Evolutionary conservation across 192 early-diverging fungal species (phyloP), one percentile per base, ranked within the genome.

Genomic region (Coemansia asiatica): DNA sequence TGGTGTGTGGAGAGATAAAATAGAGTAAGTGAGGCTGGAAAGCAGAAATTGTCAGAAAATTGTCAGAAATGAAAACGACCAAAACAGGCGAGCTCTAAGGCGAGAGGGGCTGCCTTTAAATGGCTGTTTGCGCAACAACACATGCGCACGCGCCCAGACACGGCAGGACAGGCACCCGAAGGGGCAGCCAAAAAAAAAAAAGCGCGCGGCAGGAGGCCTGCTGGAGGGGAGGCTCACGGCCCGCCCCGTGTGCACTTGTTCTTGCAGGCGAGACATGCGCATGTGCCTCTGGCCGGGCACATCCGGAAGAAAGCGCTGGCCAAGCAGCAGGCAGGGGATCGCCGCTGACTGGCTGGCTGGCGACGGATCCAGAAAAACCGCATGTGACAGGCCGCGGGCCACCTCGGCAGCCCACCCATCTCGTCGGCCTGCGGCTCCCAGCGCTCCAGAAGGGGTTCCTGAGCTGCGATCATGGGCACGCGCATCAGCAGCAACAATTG

Each of bases 281-380:
- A 64, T 64, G 63, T 64, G 63, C 53, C 51, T 64, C 18, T 53
- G 36, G 63, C 51, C 51, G 51, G 27, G 63, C 35, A 26, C 63
- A 56, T 55, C 51, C 63, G 63, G 50, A 40, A 35, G 25, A 0
- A 51, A 9, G 51, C 51, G 22, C 51, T 3, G 40, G 40, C 40
- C 15, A n/a, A 54, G 44, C 44, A 2, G 44, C 21, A 27, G 28
- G 54, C 27, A 19, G 46, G 21, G 16, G 46, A 48, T 19, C 3
- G 46, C 16, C 2, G 46, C 46, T 48, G 46, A 48, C 46, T 48
- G 3, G 46, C 15, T 48, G 16, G 51, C 51, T 12, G 40, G 12
- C 40, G 15, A 44, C 40, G 40, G 40, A 44, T 44, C 40, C 40
- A 44, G 40, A 44, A 44, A 44, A 44, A 8, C 23, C 40, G 40